Conservation (phyloP, 1,139 yeast genomes). For the Magnusiomyces fungicola region DNA sequence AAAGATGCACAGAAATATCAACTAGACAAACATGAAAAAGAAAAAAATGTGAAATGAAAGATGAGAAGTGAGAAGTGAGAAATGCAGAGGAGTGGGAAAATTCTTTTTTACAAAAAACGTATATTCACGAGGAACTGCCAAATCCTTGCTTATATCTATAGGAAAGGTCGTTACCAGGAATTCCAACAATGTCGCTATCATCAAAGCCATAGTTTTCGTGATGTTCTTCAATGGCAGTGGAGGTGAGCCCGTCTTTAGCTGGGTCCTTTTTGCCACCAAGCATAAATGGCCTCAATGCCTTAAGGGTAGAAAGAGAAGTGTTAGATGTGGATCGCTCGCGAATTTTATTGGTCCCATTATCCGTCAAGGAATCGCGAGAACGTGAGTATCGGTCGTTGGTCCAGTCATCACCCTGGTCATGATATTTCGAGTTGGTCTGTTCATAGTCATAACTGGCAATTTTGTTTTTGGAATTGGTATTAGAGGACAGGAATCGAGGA, state of each 20-base stretch:
- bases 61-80: too few relatives aligned
- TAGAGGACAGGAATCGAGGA: neutral
- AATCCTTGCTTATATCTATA: slow-evolving; percentile 3
- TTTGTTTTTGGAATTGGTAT: neutral
- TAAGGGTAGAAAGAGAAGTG: neutral
- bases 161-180: slow-evolving; percentile 1
- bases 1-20: too few relatives aligned
- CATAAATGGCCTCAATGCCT: too few relatives aligned
- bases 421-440: neutral
- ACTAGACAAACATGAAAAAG: too few relatives aligned
- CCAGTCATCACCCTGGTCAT: neutral
- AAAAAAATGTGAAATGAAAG: too few relatives aligned
- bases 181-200: neutral
- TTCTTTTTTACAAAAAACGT: too few relatives aligned
- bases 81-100: neutral
- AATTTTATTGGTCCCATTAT: neutral
- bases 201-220: neutral
- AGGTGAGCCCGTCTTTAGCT: neutral
- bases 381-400: neutral
- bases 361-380: neutral
- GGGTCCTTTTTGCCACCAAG: too few relatives aligned
- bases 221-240: neutral
- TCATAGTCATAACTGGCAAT: neutral
- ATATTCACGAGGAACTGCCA: neutral
- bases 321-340: neutral